Evolutionary conservation across 345 rosid genomes (phyloP), one percentile per base, ranked within the genome.

Genomic region (Populus simonii): DNA sequence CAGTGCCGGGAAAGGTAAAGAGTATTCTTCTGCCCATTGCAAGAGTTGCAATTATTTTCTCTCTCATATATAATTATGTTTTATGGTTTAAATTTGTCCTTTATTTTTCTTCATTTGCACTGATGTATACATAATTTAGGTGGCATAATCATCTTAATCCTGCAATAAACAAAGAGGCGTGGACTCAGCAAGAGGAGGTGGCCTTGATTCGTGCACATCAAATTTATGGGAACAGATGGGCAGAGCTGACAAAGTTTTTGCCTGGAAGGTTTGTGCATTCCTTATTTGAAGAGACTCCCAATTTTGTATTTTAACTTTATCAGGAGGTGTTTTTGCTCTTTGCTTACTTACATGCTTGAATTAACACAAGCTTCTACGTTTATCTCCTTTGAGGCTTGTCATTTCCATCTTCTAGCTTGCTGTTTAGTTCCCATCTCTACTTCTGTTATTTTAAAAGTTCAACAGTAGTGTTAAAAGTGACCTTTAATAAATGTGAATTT

Each of bases 141-240:
- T 96, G 99, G 98, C 99, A 92, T 85, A 96, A 96, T 88, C 99
- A 96, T 84, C 94, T 94, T 76, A 96, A 96, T 88, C 99, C 99
- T 72, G 85, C 86, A 61, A 96, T 96, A 83, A 96, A 92, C 83
- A 96, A 91, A 73, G 97, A 96, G 86, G 99, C 99, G 66, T 96
- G 99, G 99, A 93, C 97, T 79, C 98, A 94, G 81, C 94, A 96
- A 82, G 99, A 96, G 86, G 99, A 96, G 90, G 70, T 96, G 88
- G 92, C 92, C 74, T 86, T 96, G 84, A 90, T 94, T 82, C 97
- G 96, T 75, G 98, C 99, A 75, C 99, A 96, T 90, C 98, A 94
- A 85, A 74, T 94, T 55, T 92, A 89, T 70, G 99, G 99, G 67
- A 96, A 96, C 91, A 89, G 86, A 91, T 96, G 99, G 99, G 99